phyloP scores from a whole-genome alignment of 768 basidiomycete species.

The Suillus fuscotomentosus region DNA sequence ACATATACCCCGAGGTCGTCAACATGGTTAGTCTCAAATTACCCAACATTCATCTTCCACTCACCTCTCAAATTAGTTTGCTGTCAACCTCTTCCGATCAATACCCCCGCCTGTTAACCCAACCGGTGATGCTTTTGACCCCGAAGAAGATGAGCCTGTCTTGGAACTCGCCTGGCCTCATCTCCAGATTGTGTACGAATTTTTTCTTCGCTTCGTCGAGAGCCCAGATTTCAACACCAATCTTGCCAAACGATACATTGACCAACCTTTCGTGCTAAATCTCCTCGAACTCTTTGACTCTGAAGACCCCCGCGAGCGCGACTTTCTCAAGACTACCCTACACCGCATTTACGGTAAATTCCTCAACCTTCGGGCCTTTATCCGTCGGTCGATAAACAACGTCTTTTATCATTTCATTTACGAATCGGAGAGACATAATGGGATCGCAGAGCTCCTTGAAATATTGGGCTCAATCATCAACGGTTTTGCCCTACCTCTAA shows the following conservation, averaged over 20 bases:
- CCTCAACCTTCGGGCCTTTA: constrained; percentile 96
- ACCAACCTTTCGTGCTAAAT: constrained; percentile 93
- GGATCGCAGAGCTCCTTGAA: constrained; percentile 96
- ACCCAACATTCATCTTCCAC: constrained; percentile 6
- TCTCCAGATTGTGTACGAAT: constrained; percentile 98
- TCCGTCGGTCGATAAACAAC: constrained; percentile 98
- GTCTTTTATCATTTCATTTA: constrained; percentile 99
- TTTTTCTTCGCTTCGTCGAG: constrained; percentile 98
- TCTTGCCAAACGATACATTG: constrained; percentile 95
- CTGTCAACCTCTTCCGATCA: constrained; percentile 96
- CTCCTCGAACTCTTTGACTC: constrained; percentile 98
- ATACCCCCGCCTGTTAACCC: constrained; percentile 99
- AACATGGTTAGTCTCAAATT: constrained; percentile 72
- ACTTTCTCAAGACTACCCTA: constrained; percentile 98
- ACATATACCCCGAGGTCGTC: constrained; percentile 97
- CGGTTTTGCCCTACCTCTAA: constrained; percentile 95
- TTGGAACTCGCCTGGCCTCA: constrained; percentile 99
- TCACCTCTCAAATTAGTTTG: constrained; percentile 60
- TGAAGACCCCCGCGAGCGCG: constrained; percentile 97
- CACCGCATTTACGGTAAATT: constrained; percentile 99
- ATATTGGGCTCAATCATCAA: constrained; percentile 99
- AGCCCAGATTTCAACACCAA: constrained; percentile 98
- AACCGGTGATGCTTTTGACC: constrained; percentile 97
- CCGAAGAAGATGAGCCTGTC: constrained; percentile 99
- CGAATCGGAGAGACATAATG: constrained; percentile 98